These are phyloP conservation scores for Blastobotrys raffinosifermentans DNA, from an alignment of 1,139 yeast species.

Conservation along the genomic window DNA sequence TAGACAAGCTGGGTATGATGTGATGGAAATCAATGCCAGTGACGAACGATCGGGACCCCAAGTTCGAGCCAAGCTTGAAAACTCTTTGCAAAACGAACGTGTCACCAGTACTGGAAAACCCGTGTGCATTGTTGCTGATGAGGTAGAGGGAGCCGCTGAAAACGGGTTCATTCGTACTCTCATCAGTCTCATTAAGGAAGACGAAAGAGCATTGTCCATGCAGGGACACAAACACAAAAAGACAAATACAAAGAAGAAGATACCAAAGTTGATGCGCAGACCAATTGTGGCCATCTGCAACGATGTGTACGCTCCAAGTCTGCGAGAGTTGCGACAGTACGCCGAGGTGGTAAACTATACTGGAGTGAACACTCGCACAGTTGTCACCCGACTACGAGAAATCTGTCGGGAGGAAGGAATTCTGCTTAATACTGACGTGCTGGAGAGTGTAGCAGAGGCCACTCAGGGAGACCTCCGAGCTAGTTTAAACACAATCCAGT, in stretches of 20 bases:
- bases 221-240: constrained; percentile 23
- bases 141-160: constrained; percentile 85
- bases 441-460: constrained; percentile 56
- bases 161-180: constrained; percentile 70
- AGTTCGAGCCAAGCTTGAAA: constrained; percentile 12
- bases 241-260: constrained; percentile 19
- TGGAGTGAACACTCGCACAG: constrained; percentile 49
- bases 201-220: constrained; percentile 40
- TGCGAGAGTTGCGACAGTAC: constrained; percentile 66
- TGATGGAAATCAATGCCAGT: constrained; percentile 85
- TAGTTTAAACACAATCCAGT: constrained; percentile 78
- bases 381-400: constrained; percentile 43
- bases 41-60: constrained; percentile 60
- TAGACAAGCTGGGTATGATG: constrained; percentile 70
- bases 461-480: constrained; percentile 85
- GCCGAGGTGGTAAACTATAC: constrained; percentile 67
- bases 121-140: constrained; percentile 79
- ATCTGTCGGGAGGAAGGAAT: constrained; percentile 48
- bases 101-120: constrained; percentile 53
- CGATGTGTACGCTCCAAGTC: constrained; percentile 65
- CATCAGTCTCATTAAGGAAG: constrained; percentile 54
- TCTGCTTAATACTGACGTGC: constrained; percentile 32
- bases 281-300: constrained; percentile 94
- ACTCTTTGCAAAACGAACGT: constrained; percentile 49
- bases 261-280: constrained; percentile 49